Conservation (phyloP, 805 yeast genomes). For the Saturnispora sanitii region DNA sequence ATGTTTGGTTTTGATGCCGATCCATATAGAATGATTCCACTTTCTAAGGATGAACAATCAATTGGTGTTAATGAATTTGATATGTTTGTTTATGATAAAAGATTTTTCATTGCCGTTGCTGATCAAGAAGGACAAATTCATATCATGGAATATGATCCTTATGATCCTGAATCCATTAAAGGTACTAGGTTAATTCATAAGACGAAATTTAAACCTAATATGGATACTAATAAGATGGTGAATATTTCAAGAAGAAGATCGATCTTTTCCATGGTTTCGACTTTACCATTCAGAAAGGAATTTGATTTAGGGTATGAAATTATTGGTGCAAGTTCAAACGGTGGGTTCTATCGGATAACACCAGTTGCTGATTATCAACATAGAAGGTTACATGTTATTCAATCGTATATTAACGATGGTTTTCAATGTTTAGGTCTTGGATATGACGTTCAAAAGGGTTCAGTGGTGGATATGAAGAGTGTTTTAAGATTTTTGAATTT, state of each 20-base stretch:
- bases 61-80: conserved; percentile 66
- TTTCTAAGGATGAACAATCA: conserved; percentile 64
- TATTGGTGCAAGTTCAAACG: conserved; percentile 70
- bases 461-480: conserved; percentile 55
- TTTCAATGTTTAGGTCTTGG: conserved; percentile 70
- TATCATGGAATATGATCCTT: conserved; percentile 81
- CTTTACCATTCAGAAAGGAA: conserved; percentile 22
- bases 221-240: conserved; percentile 45
- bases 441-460: conserved; percentile 60
- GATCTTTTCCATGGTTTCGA: conserved; percentile 23
- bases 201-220: conserved; percentile 62
- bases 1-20: conserved; percentile 89
- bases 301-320: conserved; percentile 39
- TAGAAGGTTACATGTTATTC: conserved; percentile 73
- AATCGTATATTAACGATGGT: conserved; percentile 78
- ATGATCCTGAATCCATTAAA: conserved; percentile 70
- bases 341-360: conserved; percentile 60
- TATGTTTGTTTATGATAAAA: conserved; percentile 62
- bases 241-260: conserved; percentile 31
- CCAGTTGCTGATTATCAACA: conserved; percentile 72
- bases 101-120: conserved; percentile 54
- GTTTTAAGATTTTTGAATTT: conserved; percentile 43
- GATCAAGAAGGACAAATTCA: conserved; percentile 63
- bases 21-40: conserved; percentile 73
- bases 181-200: conserved; percentile 69